phyloP scores from a whole-genome alignment of 2,329 filamentous ascomycete species.

The Hypoxylon sp. region DNA sequence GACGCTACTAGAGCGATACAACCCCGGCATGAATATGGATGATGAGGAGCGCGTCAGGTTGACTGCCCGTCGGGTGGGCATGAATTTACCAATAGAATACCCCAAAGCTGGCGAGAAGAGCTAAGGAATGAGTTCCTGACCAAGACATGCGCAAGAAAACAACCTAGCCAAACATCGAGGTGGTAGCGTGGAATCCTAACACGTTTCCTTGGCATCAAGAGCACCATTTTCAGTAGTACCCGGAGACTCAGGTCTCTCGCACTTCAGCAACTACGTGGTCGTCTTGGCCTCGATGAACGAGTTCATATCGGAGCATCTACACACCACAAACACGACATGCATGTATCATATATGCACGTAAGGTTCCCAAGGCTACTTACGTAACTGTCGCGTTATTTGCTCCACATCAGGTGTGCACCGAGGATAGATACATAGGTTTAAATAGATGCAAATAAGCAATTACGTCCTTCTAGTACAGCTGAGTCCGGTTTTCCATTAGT shows the following conservation, averaged over 20 bases:
- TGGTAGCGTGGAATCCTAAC: not conserved
- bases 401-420: not conserved
- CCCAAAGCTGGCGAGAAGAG: constrained; percentile 35
- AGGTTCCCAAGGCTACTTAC: not conserved
- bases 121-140: constrained; percentile 7
- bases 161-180: not conserved
- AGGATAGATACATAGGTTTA: not conserved
- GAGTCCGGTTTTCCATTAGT: too few species aligned
- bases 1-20: constrained; percentile 89
- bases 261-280: not conserved
- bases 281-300: not conserved
- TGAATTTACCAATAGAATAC: constrained; percentile 84
- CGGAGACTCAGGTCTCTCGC: not conserved
- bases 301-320: not conserved
- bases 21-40: constrained; percentile 90
- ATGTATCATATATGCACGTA: not conserved
- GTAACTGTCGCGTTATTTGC: not conserved
- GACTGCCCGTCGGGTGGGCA: constrained; percentile 88
- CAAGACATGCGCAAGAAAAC: not conserved
- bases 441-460: not conserved
- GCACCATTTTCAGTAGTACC: not conserved
- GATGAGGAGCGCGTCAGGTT: constrained; percentile 87
- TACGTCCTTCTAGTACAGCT: not conserved
- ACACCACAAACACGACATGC: not conserved
- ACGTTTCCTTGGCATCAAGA: not conserved